Evolutionary conservation across 73 alveolate genomes (phyloP), one percentile per base, ranked within the genome.

Genomic region (Symbiodinium pilosum): DNA sequence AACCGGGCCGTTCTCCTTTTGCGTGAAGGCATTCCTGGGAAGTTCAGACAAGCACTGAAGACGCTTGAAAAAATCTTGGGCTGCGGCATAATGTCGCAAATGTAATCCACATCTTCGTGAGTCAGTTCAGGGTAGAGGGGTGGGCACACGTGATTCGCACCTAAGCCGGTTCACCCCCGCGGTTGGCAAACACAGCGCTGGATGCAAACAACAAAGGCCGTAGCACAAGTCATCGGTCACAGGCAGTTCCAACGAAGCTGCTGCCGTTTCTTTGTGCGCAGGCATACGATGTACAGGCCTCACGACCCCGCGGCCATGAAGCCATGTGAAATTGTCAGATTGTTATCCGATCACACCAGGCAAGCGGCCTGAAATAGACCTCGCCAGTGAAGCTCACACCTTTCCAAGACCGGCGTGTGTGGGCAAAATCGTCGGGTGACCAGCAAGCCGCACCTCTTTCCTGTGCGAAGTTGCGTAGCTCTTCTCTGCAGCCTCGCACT

Each of bases 241-340:
- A 20, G 88, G 88, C 39, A 81, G 56, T 40, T 81, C 59, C 36
- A 21, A 42, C 3, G 85, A 34, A 30, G 43, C 36, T 38, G 59
- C 88, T 20, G 21, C 88, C 32, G 32, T 34, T 1, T 26, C 26
- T 34, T 39, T 59, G 14, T 81, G 26, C 4, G 88, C 88, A 39
- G 88, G 88, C 88, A 81, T 81, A 59, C 88, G 88, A 38, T 81
- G 88, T 30, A 81, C 88, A 4, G 88, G 88, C 88, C 88, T 81
- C 85, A 12, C 44, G 43, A 42, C 6, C 6, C 59, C 59, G 59
- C 14, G 59, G 6, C 59, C 6, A 9, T 14, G 14, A 6, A 47
- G 59, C n/a, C n/a, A n/a, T n/a, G n/a, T n/a, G n/a, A n/a, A n/a
- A n/a, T n/a, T n/a, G n/a, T n/a, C n/a, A 47, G 6, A 47, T 47